A percentile compares a stretch with the other conserved stretches of the same genome.
phyloP scores from a whole-genome alignment of 192 early-diverging fungal species.

The Coemansia sp. region DNA sequence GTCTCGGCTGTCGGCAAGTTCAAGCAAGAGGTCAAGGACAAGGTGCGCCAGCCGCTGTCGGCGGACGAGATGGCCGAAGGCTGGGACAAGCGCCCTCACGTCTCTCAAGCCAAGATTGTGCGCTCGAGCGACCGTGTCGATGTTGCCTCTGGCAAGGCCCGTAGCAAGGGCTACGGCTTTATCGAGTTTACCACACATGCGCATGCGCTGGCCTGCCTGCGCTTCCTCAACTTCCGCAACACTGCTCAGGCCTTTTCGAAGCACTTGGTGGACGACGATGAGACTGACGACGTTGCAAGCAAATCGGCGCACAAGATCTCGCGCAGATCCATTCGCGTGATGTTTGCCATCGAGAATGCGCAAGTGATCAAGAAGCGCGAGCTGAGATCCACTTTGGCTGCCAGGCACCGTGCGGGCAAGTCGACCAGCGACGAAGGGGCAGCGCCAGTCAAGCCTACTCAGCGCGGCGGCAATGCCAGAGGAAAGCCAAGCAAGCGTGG shows the following conservation, averaged over 20 bases:
- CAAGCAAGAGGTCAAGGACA: slow-evolving; percentile 73
- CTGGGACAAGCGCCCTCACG: slow-evolving; percentile 63
- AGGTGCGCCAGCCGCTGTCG: slow-evolving; percentile 58
- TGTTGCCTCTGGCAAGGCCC: slow-evolving; percentile 62
- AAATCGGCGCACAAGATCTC: slow-evolving; percentile 38
- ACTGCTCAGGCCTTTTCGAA: slow-evolving; percentile 64
- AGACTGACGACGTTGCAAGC: slow-evolving; percentile 9
- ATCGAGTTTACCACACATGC: slow-evolving; percentile 87
- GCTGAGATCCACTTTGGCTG: slow-evolving; percentile 35
- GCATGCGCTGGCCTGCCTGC: slow-evolving; percentile 90
- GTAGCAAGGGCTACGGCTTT: slow-evolving; percentile 92
- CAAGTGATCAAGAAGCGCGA: slow-evolving; percentile 75
- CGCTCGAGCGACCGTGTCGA: slow-evolving; percentile 81
- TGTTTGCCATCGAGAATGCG: slow-evolving; percentile 92
- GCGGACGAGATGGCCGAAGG: slow-evolving; percentile 64
- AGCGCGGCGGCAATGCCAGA: slow-evolving; percentile 7
- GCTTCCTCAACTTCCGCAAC: slow-evolving; percentile 88
- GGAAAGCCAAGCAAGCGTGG: slow-evolving; percentile 7
- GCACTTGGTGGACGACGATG: slow-evolving; percentile 36
- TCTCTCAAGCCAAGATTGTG: slow-evolving; percentile 84
- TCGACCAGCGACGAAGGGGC: not conserved
- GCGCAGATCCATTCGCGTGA: slow-evolving; percentile 61
- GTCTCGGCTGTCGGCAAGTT: slow-evolving; percentile 70
- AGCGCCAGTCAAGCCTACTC: not conserved
- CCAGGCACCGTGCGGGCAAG: slow-evolving; percentile 9